A percentile compares a stretch with the other conserved stretches of the same genome.
phyloP scores from a whole-genome alignment of 768 basidiomycete species.

The Russula vinacea region DNA sequence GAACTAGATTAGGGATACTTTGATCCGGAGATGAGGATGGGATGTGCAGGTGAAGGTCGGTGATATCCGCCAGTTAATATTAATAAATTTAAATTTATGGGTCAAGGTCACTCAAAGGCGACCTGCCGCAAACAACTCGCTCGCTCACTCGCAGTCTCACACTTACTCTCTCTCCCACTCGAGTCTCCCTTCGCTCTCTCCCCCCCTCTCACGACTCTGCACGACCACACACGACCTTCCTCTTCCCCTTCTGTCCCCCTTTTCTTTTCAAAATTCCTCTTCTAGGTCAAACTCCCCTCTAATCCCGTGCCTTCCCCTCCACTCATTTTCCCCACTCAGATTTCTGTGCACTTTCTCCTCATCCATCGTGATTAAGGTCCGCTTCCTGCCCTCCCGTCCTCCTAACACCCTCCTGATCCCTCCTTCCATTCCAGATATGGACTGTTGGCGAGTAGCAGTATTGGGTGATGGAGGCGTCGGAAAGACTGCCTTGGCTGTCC shows the following conservation, averaged over 20 bases:
- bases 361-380: conserved; percentile 29
- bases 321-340: conserved; percentile 23
- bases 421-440: conserved; percentile 53
- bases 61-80: conserved; percentile 9
- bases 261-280: conserved; percentile 22
- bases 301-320: conserved; percentile 11
- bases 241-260: conserved; percentile 14
- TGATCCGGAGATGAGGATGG: conserved; percentile 24
- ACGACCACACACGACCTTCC: conserved; percentile 30
- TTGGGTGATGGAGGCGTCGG: conserved; percentile 97
- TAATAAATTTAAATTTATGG: not conserved
- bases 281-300: conserved; percentile 19
- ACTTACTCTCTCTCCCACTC: conserved; percentile 7
- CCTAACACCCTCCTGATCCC: conserved; percentile 12
- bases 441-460: conserved; percentile 94
- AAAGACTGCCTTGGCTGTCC: conserved; percentile 93
- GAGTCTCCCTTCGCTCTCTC: conserved; percentile 30
- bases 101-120: not conserved
- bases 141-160: not conserved
- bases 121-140: conserved; percentile 14
- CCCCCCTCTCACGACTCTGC: conserved; percentile 34
- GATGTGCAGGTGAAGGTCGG: conserved; percentile 3
- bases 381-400: not conserved
- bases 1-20: not conserved
- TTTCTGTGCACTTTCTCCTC: conserved; percentile 17